Conservation (phyloP, 2,329 filamentous ascomycete genomes). For the Trichoderma guizhouense region DNA sequence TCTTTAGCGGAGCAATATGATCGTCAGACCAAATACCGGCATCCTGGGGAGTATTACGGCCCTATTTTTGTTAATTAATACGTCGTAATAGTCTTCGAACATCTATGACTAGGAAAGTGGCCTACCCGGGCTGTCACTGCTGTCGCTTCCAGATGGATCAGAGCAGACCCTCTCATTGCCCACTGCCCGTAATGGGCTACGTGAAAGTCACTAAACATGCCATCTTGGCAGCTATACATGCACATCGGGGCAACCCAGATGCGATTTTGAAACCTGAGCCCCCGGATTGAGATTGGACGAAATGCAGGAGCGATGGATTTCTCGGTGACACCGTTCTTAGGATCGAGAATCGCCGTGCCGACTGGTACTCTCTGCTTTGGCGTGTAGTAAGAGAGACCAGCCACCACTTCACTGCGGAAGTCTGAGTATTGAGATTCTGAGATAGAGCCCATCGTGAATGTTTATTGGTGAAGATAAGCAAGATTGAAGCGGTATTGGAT, state of each 20-base stretch:
- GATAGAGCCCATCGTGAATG: not conserved
- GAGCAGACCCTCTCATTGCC: not conserved
- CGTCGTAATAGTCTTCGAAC: not conserved
- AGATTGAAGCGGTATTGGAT: not conserved
- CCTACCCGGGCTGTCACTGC: not conserved
- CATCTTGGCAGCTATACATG: not conserved
- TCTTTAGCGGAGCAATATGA: not conserved
- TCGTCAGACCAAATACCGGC: not conserved
- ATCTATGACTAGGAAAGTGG: not conserved
- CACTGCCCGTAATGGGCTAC: not conserved
- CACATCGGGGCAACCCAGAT: not conserved
- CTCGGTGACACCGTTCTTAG: not conserved
- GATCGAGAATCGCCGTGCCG: not conserved
- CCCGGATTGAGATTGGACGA: not conserved
- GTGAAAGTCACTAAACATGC: not conserved
- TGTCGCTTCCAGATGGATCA: not conserved
- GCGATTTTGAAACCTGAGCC: not conserved
- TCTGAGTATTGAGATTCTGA: not conserved
- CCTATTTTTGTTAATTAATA: not conserved
- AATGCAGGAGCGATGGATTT: not conserved
- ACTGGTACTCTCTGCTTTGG: not conserved
- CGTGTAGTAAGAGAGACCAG: not conserved
- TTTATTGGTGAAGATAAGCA: not conserved
- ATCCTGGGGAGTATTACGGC: not conserved
- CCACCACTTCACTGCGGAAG: not conserved